These are phyloP conservation scores for Calycina herbarum DNA, from an alignment of 2,329 filamentous ascomycete species.

Conservation along the genomic window DNA sequence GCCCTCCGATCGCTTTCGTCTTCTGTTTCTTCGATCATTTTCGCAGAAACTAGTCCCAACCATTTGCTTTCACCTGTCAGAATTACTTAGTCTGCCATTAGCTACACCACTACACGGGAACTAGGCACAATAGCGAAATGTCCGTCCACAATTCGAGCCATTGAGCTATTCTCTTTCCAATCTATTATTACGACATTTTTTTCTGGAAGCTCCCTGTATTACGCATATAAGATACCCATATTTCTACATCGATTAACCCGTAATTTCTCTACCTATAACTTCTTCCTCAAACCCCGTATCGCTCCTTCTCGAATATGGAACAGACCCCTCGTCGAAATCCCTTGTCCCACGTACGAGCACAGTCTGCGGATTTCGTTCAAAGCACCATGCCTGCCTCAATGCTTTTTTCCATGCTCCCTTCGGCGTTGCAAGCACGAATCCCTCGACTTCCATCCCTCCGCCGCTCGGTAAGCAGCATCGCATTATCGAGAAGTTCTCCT, in stretches of 20 bases:
- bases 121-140: neutral
- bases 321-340: neutral
- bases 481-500: conserved; percentile 18
- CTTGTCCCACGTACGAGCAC: conserved; percentile 3
- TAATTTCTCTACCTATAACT: neutral
- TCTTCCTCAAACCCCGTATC: neutral
- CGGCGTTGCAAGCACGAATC: conserved; percentile 51
- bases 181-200: neutral
- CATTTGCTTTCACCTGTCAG: neutral
- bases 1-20: neutral
- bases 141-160: neutral
- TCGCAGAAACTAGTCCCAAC: neutral
- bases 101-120: neutral
- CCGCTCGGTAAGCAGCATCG: conserved; percentile 40
- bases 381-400: conserved; percentile 41
- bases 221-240: neutral
- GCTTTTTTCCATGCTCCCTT: conserved; percentile 55
- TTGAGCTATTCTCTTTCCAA: neutral
- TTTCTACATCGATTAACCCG: neutral
- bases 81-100: neutral
- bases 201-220: neutral
- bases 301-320: conserved; percentile 10
- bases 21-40: neutral
- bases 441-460: conserved; percentile 52
- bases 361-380: conserved; percentile 18